Base-by-base conservation (phyloP, 352 stramenopile species). In the Phytopythium ostracodes region DNA sequence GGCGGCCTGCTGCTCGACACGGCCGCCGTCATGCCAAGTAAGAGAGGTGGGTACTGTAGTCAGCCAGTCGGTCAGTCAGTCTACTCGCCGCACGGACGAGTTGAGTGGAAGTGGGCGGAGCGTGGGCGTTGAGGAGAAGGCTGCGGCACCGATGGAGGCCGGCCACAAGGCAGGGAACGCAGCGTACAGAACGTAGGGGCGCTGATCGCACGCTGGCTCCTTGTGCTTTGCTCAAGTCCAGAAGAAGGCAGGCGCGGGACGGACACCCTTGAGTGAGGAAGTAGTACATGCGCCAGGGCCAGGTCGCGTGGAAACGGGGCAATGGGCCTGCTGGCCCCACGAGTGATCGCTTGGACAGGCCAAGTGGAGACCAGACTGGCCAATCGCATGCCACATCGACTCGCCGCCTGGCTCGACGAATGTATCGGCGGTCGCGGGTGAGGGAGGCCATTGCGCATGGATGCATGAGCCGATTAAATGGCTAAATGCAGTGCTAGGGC, bases 241-340 rank as follows among this genome's bases (percentile, higher is more conserved):
- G n/a, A n/a, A n/a, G n/a, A n/a, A n/a, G n/a, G n/a, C 38, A 15
- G 11, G 18, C 38, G 38, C 38, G 14, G 14, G 40, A 44, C 40
- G 40, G 40, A 44, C 40, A n/a, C 40, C 20, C 40, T 44, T 44
- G 17, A 44, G 40, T 8, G 17, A 44, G 22, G n/a, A 33, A 4
- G 44, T 29, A 2, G 46, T 31, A 52, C 46, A n/a, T 27, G 22
- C 46, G 24, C 46, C 46, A 52, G n/a, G n/a, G 46, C 46, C 46
- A n/a, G n/a, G 10, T 17, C 24, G 49, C 25, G 49, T n/a, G 46
- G 46, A 55, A 55, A 55, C 49, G 49, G 49, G 49, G 49, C 49
- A 25, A 8, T 0, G 49, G 6, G 17, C 9, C 24, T 17, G 24
- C 11, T 2, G 47, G 6, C 49, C 22, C 49, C 51, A 44, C 51